Evolutionary conservation across 2,329 filamentous ascomycete species (phyloP).

Genomic region (Basipetospora chlamydospora): DNA sequence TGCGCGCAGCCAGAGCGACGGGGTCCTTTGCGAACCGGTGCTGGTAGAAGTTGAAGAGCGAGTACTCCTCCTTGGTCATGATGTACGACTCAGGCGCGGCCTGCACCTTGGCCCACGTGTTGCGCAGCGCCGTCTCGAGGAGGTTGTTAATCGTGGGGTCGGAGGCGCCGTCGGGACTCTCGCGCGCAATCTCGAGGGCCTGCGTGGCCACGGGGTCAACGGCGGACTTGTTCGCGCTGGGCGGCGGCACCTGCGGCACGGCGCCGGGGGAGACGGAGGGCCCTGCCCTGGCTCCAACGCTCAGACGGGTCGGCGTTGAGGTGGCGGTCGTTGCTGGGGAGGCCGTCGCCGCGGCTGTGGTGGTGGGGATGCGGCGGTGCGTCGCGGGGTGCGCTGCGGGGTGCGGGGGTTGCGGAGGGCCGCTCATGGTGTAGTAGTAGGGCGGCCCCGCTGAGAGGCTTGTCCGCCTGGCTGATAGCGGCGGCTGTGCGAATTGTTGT

Average conservation of each 20-base stretch:
- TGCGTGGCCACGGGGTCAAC: slow-evolving; percentile 35
- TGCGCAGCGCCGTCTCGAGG: slow-evolving; percentile 47
- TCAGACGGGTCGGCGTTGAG: neutral
- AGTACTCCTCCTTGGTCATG: slow-evolving; percentile 64
- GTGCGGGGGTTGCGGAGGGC: slow-evolving; percentile 5
- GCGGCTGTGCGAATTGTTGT: no score
- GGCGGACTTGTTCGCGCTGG: slow-evolving; percentile 2
- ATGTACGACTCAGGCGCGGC: slow-evolving; percentile 54
- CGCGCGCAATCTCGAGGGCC: slow-evolving; percentile 63
- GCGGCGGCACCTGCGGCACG: neutral
- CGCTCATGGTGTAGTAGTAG: slow-evolving; percentile 3
- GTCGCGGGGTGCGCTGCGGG: neutral
- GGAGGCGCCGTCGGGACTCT: slow-evolving; percentile 50
- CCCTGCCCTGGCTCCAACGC: no score
- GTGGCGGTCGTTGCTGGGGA: slow-evolving; percentile 6
- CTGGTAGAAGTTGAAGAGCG: slow-evolving; percentile 76
- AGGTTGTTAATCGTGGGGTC: slow-evolving; percentile 48
- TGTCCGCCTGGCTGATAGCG: no score
- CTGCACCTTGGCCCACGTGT: slow-evolving; percentile 55
- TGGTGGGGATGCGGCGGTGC: slow-evolving; percentile 10
- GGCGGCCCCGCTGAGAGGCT: no score
- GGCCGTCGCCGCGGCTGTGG: slow-evolving; percentile 10
- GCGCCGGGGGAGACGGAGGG: slow-evolving; percentile 2
- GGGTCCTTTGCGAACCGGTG: slow-evolving; percentile 43
- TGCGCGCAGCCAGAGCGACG: slow-evolving; percentile 31